phyloP scores from a whole-genome alignment of 306 rosid genomes.

The Crotalaria pallida region DNA sequence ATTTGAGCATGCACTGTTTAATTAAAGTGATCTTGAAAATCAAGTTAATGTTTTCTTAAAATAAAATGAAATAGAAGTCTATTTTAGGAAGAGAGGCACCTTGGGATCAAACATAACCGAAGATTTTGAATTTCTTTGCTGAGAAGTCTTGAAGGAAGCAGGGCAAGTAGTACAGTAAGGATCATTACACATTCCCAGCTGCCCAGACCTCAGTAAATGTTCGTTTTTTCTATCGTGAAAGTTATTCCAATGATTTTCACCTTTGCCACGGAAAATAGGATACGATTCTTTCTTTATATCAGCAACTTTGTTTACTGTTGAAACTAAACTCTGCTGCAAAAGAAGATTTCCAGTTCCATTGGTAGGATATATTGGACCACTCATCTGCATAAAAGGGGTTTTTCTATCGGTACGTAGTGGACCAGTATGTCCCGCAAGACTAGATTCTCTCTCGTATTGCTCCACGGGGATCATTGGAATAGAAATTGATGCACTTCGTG shows the following conservation, averaged over 20 bases:
- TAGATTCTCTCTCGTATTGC: slow-evolving; percentile 37
- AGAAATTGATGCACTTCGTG: slow-evolving; percentile 62
- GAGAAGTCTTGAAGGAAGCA: slow-evolving; percentile 46
- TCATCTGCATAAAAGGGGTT: slow-evolving; percentile 54
- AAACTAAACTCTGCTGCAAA: slow-evolving; percentile 17
- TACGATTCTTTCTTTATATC: slow-evolving; percentile 31
- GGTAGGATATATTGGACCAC: slow-evolving; percentile 50
- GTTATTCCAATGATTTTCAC: slow-evolving; percentile 37
- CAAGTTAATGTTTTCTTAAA: neutral
- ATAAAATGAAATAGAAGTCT: neutral
- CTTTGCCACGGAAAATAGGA: slow-evolving; percentile 21
- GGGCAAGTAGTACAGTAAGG: slow-evolving; percentile 94
- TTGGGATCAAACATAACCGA: slow-evolving; percentile 46
- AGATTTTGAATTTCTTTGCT: slow-evolving; percentile 32
- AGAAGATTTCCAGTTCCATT: slow-evolving; percentile 30
- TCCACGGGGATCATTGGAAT: slow-evolving; percentile 48
- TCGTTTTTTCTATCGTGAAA: slow-evolving; percentile 44
- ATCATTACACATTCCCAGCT: slow-evolving; percentile 83
- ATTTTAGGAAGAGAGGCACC: slow-evolving; percentile 40
- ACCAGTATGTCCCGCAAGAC: slow-evolving; percentile 69
- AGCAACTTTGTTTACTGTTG: slow-evolving; percentile 23
- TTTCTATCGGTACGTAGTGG: slow-evolving; percentile 51
- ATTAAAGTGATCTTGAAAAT: slow-evolving; percentile 3
- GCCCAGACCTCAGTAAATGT: slow-evolving; percentile 80
- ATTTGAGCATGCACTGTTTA: neutral